Percentiles rank a stretch among this genome's conserved stretches.
These are phyloP conservation scores for Corchorus olitorius DNA, from an alignment of 345 rosid species.

Conservation along the genomic window DNA sequence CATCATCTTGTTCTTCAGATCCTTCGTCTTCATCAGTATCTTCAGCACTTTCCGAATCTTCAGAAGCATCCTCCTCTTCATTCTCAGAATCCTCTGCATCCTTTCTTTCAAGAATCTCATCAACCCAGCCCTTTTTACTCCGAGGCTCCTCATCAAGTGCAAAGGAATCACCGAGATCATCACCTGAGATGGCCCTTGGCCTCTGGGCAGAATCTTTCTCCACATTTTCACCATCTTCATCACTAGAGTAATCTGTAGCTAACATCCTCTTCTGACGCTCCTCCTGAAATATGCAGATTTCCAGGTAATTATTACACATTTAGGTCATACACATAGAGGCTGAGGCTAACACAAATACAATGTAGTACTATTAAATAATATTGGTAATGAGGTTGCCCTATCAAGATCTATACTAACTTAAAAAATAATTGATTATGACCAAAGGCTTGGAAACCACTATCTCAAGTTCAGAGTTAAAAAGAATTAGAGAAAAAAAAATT, in stretches of 20 bases:
- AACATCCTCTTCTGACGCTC: conserved; percentile 87
- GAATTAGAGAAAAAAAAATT: too few relatives aligned
- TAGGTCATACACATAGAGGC: not conserved
- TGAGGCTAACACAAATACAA: not conserved
- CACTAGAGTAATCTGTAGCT: conserved; percentile 66
- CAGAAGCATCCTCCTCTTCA: conserved; percentile 61
- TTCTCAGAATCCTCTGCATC: conserved; percentile 51
- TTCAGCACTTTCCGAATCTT: conserved; percentile 53
- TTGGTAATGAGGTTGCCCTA: not conserved
- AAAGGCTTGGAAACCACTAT: not conserved
- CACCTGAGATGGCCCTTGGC: conserved; percentile 63
- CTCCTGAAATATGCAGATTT: conserved; percentile 48
- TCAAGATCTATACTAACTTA: not conserved
- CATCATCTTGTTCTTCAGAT: conserved; percentile 57
- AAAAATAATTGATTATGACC: too few relatives aligned
- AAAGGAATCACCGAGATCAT: conserved; percentile 94
- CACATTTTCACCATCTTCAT: conserved; percentile 63
- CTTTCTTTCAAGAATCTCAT: conserved; percentile 75
- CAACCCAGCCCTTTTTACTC: conserved; percentile 74
- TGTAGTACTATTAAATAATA: not conserved
- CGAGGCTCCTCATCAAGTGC: conserved; percentile 57
- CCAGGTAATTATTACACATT: not conserved
- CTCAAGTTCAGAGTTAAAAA: not conserved
- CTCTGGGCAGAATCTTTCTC: conserved; percentile 41
- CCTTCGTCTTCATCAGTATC: conserved; percentile 45